Base-by-base conservation (phyloP, 108 stramenopile species). In the Pseudonitzschia delicatissima region DNA sequence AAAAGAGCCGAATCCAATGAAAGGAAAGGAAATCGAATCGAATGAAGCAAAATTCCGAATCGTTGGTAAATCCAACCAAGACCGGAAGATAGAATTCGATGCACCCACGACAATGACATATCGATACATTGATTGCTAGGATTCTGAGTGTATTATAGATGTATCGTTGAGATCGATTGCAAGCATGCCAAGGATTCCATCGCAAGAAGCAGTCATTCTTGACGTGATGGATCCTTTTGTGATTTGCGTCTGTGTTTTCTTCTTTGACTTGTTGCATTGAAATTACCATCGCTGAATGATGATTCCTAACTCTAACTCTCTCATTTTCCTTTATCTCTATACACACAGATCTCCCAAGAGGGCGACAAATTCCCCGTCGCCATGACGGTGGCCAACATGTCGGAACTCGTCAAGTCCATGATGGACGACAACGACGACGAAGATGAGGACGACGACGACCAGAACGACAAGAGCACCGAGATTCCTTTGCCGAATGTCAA, bases 401-500 rank as follows among this genome's bases (percentile, higher is more conserved):
- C 88, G 11, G 98, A 98, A 67, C 93, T 99, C 18, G 97, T 98
- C 64, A 97, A 97, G 77, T 85, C 91, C n/a, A 98, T 98, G 96
- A 88, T 97, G 69, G 96, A 96, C 68, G 96, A 71, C 42, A 52
- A 74, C 63, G 84, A 92, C 45, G 88, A 94, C 12, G 86, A 91
- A 15, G 96, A 88, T 48, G 95, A 94, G 48, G 94, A 92, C 6
- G 53, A 55, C 20, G 53, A 55, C 28, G 53, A 55, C 13, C 29
- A 55, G 4, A 29, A 25, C 15, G 27, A 34, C 0, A 55, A 55
- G 37, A 73, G 76, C 31, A 93, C 91, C 65, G 98, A 99, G 66
- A 97, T 99, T 57, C 98, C 97, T n/a, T 85, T 99, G 32, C 98
- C 98, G 51, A 98, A 98, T 64, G 99, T 99, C 71, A 98, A 98